Evolutionary conservation across 768 basidiomycete genomes (phyloP).

Genomic region (Termitomyces sp.): DNA sequence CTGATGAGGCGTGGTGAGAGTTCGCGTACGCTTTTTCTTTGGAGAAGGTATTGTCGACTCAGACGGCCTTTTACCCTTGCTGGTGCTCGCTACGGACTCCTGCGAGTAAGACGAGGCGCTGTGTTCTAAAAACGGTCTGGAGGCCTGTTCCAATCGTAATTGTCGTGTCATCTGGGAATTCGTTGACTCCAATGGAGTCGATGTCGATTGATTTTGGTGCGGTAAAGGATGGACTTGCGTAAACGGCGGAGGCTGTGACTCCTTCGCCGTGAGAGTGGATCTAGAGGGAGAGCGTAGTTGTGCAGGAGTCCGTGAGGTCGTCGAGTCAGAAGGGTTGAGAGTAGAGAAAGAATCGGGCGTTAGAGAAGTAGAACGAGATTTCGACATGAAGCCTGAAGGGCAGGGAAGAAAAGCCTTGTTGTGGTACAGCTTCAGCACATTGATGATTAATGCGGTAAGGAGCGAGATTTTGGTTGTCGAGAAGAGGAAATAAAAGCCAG

Average conservation of each 20-base stretch:
- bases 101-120: constrained; percentile 47
- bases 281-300: constrained; percentile 29
- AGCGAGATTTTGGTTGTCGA: constrained; percentile 15
- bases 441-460: constrained; percentile 23
- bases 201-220: constrained; percentile 3
- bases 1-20: constrained; percentile 83
- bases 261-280: constrained; percentile 15
- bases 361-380: constrained; percentile 39
- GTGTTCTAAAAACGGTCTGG: constrained; percentile 22
- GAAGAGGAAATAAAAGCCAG: constrained; percentile 12
- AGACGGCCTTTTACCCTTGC: constrained; percentile 39
- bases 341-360: constrained; percentile 32
- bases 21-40: constrained; percentile 81
- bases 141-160: constrained; percentile 26
- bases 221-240: constrained; percentile 23
- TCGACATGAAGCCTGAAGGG: constrained; percentile 39
- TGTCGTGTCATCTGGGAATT: constrained; percentile 41
- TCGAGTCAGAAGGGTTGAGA: constrained; percentile 27
- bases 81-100: constrained; percentile 54
- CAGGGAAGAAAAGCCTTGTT: constrained; percentile 28
- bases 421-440: constrained; percentile 36
- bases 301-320: constrained; percentile 37
- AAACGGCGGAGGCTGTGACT: constrained; percentile 17
- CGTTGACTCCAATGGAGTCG: constrained; percentile 16
- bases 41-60: constrained; percentile 36